Evolutionary conservation across 2,329 filamentous ascomycete species (phyloP), one percentile per base, ranked within the genome.

Genomic region (Exophiala bonariae): DNA sequence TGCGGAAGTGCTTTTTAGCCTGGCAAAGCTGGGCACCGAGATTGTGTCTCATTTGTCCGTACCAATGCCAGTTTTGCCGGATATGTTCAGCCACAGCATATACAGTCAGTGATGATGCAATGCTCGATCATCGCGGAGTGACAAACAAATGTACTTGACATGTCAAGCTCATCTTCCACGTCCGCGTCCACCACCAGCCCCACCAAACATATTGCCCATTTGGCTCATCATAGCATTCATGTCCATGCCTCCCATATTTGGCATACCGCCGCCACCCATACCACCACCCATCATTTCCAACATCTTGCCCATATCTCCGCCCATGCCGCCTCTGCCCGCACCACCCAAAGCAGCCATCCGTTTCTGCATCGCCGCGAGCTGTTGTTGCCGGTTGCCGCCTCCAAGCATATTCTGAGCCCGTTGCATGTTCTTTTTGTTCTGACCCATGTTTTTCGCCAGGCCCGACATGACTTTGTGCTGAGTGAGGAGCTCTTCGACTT

Each of bases 401-500:
- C 91, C 90, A 84, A 96, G 89, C 55, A 88, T 89, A 45, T 87
- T 86, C 69, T 97, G 91, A 0, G 91, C 91, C 41, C 86, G 84
- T 67, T 96, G 89, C 86, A 97, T 95, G 66, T 96, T 95, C 74
- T 93, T 93, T 86, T 96, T 95, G 66, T 89, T 91, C 31, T 91
- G 91, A 48, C 93, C 92, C 83, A 99, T 95, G 75, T 95, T 95
- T 83, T 97, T 99, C 39, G 93, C 93, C 90, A 99, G 96, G 49
- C 89, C 89, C 1, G 89, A 88, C 93, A 99, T 99, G 87, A 97
- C 96, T 60, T 89, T 85, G 67, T 97, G 92, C 71, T 99, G 93
- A 0, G 91, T 96, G n/a, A 99, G 80, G 5, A 99, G 76, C 63
- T 99, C 93, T 69, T 99, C 93, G 13, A 99, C 90, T 67, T 99